Evolutionary conservation across 2,329 filamentous ascomycete species (phyloP).

Genomic region (Neonectria neomacrospora): DNA sequence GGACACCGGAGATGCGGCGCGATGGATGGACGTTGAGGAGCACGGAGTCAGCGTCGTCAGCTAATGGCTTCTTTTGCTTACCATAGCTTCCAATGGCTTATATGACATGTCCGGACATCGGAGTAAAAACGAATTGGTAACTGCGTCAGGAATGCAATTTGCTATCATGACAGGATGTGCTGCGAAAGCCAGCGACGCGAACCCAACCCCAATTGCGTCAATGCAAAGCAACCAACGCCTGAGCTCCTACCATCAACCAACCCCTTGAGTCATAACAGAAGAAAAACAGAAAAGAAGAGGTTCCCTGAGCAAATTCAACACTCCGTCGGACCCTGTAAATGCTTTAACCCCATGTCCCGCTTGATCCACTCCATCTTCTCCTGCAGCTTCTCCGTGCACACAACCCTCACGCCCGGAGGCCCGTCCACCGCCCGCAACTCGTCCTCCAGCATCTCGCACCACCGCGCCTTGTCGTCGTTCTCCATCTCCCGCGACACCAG

Average conservation of each 20-base stretch:
- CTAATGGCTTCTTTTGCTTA: not conserved
- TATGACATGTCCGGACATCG: not conserved
- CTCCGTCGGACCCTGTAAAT: slow-evolving; percentile 14
- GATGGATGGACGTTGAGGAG: not conserved
- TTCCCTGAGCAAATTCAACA: slow-evolving; percentile 1
- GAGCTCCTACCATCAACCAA: not conserved
- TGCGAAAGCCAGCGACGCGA: not conserved
- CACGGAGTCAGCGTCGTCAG: not conserved
- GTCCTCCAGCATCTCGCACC: slow-evolving; percentile 49
- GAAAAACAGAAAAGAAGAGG: not conserved
- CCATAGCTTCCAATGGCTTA: not conserved
- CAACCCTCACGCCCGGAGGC: slow-evolving; percentile 31
- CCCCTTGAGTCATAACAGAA: not conserved
- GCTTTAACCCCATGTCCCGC: slow-evolving; percentile 32
- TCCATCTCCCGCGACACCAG: slow-evolving; percentile 49
- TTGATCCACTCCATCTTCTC: slow-evolving; percentile 44
- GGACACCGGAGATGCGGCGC: slow-evolving; percentile 5
- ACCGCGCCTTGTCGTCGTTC: slow-evolving; percentile 47
- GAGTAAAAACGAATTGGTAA: not conserved
- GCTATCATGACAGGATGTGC: slow-evolving; percentile 2
- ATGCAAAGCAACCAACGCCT: not conserved
- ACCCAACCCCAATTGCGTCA: not conserved
- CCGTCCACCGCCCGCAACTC: slow-evolving; percentile 40
- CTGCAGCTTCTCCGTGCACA: slow-evolving; percentile 42
- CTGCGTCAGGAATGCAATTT: not conserved